Base-by-base conservation (phyloP, 768 basidiomycete genomes). In the Mycena amicta region DNA sequence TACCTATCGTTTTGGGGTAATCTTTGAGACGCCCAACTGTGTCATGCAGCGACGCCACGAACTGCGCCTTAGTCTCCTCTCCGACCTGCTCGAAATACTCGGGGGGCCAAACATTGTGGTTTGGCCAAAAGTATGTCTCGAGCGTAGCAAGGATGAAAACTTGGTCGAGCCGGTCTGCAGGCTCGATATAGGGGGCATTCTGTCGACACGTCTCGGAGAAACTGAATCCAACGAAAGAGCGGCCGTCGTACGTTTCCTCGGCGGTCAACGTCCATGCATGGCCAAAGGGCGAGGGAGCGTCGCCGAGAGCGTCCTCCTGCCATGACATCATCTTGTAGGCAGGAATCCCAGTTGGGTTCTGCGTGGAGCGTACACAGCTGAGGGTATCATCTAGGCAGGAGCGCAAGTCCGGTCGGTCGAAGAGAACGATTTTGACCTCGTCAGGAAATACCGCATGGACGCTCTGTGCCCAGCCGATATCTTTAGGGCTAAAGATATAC, bases 261-360 rank as follows among this genome's bases (percentile, higher is more conserved):
- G 30, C 3, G 3, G 49, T 23, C 31, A 56, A 28, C 5, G 49
- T 56, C 55, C 55, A 56, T 26, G 55, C 47, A 18, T 39, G 25
- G 3, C 55, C 55, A 23, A 56, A 50, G 11, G 55, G 55, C 23
- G 55, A 50, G 3, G 33, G 4, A 3, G 55, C 13, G 3, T 23
- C 30, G 3, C 20, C 37, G 18, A 30, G n/a, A 15, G 22, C 5
- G 1, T 23, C 22, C 15, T 37, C 26, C 8, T 40, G 11, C 29
- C 33, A 50, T 16, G 47, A 29, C 47, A 56, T 33, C 49, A 56
- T 56, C 20, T 56, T 56, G 39, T 29, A 56, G 3, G 37, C 55
- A 4, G 55, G 55, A 13, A 56, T 50, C 28, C 55, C 55, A 2
- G 47, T 6, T 3, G 27, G 46, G 20, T 56, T 56, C 11, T 43